phyloP scores from a whole-genome alignment of 768 basidiomycete genomes.

The Suillus occidentalis region DNA sequence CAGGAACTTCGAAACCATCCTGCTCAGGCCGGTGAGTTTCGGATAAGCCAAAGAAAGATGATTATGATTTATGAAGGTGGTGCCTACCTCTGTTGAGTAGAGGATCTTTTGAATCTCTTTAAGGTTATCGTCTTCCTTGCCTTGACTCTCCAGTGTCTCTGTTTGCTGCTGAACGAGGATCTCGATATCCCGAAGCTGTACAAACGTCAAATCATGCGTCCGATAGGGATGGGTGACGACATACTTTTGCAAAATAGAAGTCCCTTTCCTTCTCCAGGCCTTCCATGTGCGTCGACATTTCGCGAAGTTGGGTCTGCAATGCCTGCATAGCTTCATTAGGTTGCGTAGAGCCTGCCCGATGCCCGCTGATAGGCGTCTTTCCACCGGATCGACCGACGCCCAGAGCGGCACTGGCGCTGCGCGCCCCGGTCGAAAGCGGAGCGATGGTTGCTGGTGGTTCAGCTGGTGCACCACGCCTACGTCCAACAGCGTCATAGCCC shows the following conservation, averaged over 20 bases:
- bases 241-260: constrained; percentile 97
- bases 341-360: constrained; percentile 64
- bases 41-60: constrained; percentile 11
- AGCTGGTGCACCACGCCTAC: constrained; percentile 75
- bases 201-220: constrained; percentile 9
- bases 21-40: constrained; percentile 31
- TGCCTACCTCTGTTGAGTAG: constrained; percentile 87
- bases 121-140: constrained; percentile 60
- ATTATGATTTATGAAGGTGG: not conserved
- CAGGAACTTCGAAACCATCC: constrained; percentile 95
- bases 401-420: constrained; percentile 35
- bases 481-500: constrained; percentile 80
- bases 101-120: constrained; percentile 87
- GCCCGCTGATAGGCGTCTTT: constrained; percentile 69
- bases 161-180: constrained; percentile 83
- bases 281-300: constrained; percentile 79
- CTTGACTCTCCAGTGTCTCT: constrained; percentile 58
- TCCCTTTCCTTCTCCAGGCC: constrained; percentile 96
- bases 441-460: constrained; percentile 81
- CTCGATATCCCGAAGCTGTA: constrained; percentile 94
- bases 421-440: constrained; percentile 49
- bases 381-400: constrained; percentile 56
- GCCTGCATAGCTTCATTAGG: constrained; percentile 65
- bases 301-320: constrained; percentile 76
- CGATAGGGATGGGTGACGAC: constrained; percentile 16